Conservation (phyloP, 1,284 basidiomycete species). For the Coniferiporia sulphurascens region DNA sequence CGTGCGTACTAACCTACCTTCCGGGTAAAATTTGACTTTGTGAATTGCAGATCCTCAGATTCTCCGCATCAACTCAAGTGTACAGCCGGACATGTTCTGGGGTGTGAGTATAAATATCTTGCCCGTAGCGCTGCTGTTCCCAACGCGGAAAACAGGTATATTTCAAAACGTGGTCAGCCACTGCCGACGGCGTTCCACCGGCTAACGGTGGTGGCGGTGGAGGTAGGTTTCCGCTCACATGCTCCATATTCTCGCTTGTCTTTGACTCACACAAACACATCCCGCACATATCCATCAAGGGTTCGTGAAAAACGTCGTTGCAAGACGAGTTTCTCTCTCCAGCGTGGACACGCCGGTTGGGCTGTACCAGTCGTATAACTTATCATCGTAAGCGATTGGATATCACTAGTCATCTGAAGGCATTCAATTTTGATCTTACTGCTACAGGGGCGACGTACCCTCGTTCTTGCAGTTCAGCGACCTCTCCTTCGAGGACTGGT, state of each 20-base stretch:
- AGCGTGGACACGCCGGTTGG: slow-evolving; percentile 42
- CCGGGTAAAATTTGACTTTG: background rate
- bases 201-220: slow-evolving; percentile 58
- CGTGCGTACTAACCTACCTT: background rate
- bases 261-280: background rate
- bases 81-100: slow-evolving; percentile 52
- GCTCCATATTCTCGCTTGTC: slow-evolving; percentile 43
- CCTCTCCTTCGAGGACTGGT: slow-evolving; percentile 44
- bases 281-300: slow-evolving; percentile 33
- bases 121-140: slow-evolving; percentile 50
- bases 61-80: slow-evolving; percentile 38
- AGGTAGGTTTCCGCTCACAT: slow-evolving; percentile 27
- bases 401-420: background rate
- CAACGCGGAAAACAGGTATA: slow-evolving; percentile 53
- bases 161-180: slow-evolving; percentile 61
- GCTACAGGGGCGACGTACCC: slow-evolving; percentile 42
- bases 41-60: slow-evolving; percentile 29
- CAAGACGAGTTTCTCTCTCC: slow-evolving; percentile 43
- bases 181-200: slow-evolving; percentile 50
- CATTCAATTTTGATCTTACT: background rate
- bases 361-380: slow-evolving; percentile 51
- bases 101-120: slow-evolving; percentile 49
- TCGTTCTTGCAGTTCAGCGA: slow-evolving; percentile 46
- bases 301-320: slow-evolving; percentile 44
- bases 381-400: slow-evolving; percentile 34